Evolutionary conservation across 495 filamentous ascomycete genomes (phyloP), one percentile per base, ranked within the genome.

Genomic region (Glonium stellatum): DNA sequence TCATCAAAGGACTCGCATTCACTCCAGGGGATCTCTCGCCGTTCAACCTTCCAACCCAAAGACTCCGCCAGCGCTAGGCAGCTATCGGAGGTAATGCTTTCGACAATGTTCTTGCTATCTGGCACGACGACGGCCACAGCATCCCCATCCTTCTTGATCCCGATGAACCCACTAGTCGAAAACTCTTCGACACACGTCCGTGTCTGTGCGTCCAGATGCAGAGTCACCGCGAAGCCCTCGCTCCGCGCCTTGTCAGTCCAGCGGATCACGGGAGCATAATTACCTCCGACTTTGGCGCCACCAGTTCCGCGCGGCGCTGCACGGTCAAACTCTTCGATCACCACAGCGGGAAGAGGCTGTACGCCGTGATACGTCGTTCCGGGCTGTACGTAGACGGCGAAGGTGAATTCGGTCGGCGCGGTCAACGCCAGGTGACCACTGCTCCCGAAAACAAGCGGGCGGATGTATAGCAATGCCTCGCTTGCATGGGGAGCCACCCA

Each of bases 291-390:
- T 66, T 84, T 84, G 4, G 76, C 80, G 25, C 65, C 67, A 0
- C 82, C 82, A 0, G 77, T 82, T 8, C 82, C 82, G 49, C 72
- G 64, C 0, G 81, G 80, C 22, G 82, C 82, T 6, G 78, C 70
- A 3, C 82, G 77, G 60, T 84, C 82, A 60, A 83, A 84, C 35
- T 83, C 80, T 63, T 84, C 82, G 18, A 80, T 58, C 12, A 79
- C 70, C 18, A 79, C 58, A 0, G 76, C 77, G 9, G 67, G 67
- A 44, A 75, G 59, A 10, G 75, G 70, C 13, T 65, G 61, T 9
- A 64, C 61, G 25, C 76, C 73, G 50, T 78, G 73, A 46, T 75
- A 76, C 5, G 74, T 67, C 1, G 64, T 66, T 4, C 65, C 66
- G 2, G 77, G 76, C 51, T 70, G 63, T 12, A 74, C 75, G 67